Base-by-base conservation (phyloP, 805 yeast genomes). In the Candida montana region DNA sequence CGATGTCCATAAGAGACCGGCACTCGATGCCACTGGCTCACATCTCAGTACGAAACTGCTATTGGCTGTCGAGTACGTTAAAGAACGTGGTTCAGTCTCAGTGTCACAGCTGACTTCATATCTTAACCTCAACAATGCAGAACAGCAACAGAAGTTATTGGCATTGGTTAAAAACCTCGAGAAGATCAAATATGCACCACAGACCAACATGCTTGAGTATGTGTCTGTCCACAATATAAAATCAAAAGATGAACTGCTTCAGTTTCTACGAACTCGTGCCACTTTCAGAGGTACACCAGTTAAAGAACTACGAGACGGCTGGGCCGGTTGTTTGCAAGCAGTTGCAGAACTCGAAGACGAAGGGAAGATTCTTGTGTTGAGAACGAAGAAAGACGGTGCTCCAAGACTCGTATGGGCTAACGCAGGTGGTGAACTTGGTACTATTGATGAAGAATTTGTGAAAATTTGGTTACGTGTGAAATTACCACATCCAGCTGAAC, bases 391-490 rank as follows among this genome's bases (percentile, higher is more conserved):
- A 68, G 99, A 93, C 52, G 87, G 84, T 55, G 70, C 89, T 2
- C 96, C 99, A n/a, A 70, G 96, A 49, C 76, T 83, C 45, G 85
- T 93, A 12, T 93, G 98, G 98, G 81, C 91, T 17, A 87, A 88
- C 53, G 61, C 68, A 35, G 96, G 95, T 23, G 85, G 89, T 11
- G 79, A 82, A 32, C 65, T 83, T 47, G 81, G 79, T 20, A 64
- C 71, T 9, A 76, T 91, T 26, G 96, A 89, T 50, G 81, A 78
- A 12, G 95, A 87, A 51, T 93, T 90, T 61, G 81, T 81, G 32
- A 73, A 69, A 33, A 76, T 83, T 74, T 93, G 99, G 99, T 72
- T 74, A 44, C 67, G 68, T 29, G 82, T 87, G 15, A 80, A 79
- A 53, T 72, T 91, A 26, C 99, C 99, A 3, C 81, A 82, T 24